A percentile compares a stretch with the other conserved stretches of the same genome.
Evolutionary conservation across 208 protist genomes (phyloP).

Genomic region (Acanthamoeba lenticulata): DNA sequence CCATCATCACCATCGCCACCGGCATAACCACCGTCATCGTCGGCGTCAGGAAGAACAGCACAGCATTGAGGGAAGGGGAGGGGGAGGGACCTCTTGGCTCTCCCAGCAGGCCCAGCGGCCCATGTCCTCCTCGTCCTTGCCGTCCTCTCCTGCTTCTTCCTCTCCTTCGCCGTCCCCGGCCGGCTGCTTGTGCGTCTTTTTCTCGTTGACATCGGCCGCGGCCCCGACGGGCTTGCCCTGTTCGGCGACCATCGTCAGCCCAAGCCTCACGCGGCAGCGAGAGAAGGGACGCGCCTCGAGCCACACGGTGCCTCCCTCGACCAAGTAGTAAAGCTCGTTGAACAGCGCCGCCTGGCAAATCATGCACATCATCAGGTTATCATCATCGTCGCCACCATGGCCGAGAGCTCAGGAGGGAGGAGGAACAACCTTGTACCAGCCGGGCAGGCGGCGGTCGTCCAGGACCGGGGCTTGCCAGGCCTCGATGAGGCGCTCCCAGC

Average conservation of each 20-base stretch:
- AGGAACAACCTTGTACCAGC: background rate
- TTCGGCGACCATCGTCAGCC: slow-evolving; percentile 30
- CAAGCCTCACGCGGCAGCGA: background rate
- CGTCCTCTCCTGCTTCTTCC: background rate
- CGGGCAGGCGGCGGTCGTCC: background rate
- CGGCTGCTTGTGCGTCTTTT: too few relatives aligned
- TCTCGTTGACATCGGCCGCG: too few relatives aligned
- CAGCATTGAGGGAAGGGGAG: background rate
- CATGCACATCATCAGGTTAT: too few relatives aligned
- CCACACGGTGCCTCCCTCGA: slow-evolving; percentile 85
- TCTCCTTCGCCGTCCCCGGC: too few relatives aligned
- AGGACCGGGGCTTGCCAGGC: slow-evolving; percentile 74
- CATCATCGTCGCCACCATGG: background rate
- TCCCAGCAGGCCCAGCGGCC: slow-evolving; percentile 61
- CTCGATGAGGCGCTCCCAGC: slow-evolving; percentile 77
- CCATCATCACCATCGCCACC: slow-evolving; percentile 87
- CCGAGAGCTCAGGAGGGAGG: too few relatives aligned
- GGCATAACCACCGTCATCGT: too few relatives aligned
- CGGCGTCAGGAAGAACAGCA: background rate
- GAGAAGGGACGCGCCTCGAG: slow-evolving; percentile 26
- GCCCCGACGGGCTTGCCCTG: too few relatives aligned
- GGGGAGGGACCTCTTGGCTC: background rate
- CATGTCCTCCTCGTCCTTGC: background rate
- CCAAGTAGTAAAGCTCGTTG: slow-evolving; percentile 86
- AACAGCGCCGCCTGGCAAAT: slow-evolving; percentile 85